Evolutionary conservation across 257 asterid genomes (phyloP).

Genomic region (Striga asiatica): DNA sequence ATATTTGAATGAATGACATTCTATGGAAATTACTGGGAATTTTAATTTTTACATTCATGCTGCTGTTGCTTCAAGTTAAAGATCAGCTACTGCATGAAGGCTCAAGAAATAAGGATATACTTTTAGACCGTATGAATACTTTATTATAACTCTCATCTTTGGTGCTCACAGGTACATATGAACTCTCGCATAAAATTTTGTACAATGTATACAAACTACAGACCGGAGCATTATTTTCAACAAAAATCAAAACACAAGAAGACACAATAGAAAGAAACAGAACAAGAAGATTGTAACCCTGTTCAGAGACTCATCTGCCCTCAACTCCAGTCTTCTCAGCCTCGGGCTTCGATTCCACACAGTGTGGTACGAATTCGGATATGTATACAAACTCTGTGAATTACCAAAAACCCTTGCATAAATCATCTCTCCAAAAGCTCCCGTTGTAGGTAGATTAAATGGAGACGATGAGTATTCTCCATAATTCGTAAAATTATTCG

Average conservation of each 20-base stretch:
- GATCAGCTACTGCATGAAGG: too few relatives aligned
- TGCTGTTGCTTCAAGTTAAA: too few relatives aligned
- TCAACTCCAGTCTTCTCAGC: conserved; percentile 59
- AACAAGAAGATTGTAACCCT: conserved; percentile 54
- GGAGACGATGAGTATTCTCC: conserved; percentile 15
- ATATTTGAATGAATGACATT: too few relatives aligned
- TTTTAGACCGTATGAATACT: too few relatives aligned
- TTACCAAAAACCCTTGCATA: conserved; percentile 63
- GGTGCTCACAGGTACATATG: too few relatives aligned
- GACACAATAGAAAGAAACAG: conserved; percentile 49
- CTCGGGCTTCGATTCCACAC: conserved; percentile 40
- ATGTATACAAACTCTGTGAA: conserved; percentile 43
- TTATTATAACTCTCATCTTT: too few relatives aligned
- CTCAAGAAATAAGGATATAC: too few relatives aligned
- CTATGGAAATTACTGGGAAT: too few relatives aligned
- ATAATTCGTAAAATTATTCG: neutral
- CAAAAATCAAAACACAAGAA: conserved; percentile 41
- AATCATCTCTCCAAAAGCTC: conserved; percentile 71
- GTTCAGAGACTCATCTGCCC: conserved; percentile 44
- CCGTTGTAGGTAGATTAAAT: conserved; percentile 9
- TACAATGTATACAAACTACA: conserved; percentile 22
- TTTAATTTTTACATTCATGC: too few relatives aligned
- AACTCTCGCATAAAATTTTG: too few relatives aligned
- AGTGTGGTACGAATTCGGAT: conserved; percentile 53
- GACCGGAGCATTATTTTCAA: neutral